These are phyloP conservation scores for Sporopachydermia quercuum DNA, from an alignment of 805 yeast species.

Conservation along the genomic window DNA sequence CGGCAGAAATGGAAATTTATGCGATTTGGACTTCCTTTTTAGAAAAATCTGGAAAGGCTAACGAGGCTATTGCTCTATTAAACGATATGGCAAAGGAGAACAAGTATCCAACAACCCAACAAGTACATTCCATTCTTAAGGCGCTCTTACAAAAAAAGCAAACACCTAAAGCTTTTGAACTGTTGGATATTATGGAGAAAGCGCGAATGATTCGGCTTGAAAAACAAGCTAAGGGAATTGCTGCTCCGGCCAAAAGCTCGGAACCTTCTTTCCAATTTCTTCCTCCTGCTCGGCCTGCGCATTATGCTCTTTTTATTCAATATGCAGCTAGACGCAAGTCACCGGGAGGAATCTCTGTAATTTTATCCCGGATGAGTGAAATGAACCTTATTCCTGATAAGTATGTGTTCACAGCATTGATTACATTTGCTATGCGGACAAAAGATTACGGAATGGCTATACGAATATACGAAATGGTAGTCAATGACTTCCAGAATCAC, in stretches of 20 bases:
- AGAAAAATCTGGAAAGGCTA: slow-evolving; percentile 8
- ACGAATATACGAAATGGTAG: not conserved
- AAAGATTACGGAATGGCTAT: not conserved
- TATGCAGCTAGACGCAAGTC: slow-evolving; percentile 9
- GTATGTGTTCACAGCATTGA: slow-evolving; percentile 8
- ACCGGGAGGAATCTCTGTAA: slow-evolving; percentile 4
- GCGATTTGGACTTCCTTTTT: slow-evolving; percentile 12
- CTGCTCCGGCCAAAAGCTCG: not conserved
- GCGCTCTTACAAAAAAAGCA: slow-evolving; percentile 8
- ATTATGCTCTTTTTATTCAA: slow-evolving; percentile 10
- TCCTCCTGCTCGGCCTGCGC: slow-evolving; percentile 7
- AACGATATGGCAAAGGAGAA: slow-evolving; percentile 11
- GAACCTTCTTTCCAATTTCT: not conserved
- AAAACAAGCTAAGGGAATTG: not conserved
- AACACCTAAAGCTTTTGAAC: slow-evolving; percentile 5
- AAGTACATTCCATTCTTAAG: slow-evolving; percentile 7
- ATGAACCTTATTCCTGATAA: slow-evolving; percentile 5
- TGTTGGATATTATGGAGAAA: slow-evolving; percentile 7
- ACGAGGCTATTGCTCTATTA: slow-evolving; percentile 9
- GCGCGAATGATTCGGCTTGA: slow-evolving; percentile 1
- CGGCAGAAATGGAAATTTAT: slow-evolving; percentile 9
- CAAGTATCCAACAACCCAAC: slow-evolving; percentile 4
- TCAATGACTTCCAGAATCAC: too few relatives aligned
- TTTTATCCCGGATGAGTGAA: slow-evolving; percentile 7
- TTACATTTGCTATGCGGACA: slow-evolving; percentile 2